Conservation (phyloP, 805 yeast species). For the Metschnikowia cubensis region DNA sequence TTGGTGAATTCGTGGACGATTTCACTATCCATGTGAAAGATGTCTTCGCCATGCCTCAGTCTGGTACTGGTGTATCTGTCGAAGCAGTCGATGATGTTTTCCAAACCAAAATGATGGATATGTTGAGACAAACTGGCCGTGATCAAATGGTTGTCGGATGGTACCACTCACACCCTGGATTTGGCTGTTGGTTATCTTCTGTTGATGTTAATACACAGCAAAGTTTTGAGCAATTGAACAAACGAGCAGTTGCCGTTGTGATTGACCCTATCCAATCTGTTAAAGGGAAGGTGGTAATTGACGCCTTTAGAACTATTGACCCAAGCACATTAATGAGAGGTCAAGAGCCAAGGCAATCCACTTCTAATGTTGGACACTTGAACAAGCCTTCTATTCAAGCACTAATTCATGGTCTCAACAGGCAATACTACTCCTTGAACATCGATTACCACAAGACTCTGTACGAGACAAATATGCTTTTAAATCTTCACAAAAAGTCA, state of each 20-base stretch:
- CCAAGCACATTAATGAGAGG: slow-evolving; percentile 88
- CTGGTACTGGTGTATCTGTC: slow-evolving; percentile 97
- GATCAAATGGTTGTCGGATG: slow-evolving; percentile 99
- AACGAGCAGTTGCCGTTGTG: slow-evolving; percentile 96
- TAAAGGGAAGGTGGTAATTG: slow-evolving; percentile 97
- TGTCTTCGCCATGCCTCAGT: slow-evolving; percentile 99
- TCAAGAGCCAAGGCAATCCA: slow-evolving; percentile 96
- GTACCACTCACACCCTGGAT: slow-evolving; percentile 99
- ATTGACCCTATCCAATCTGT: slow-evolving; percentile 98
- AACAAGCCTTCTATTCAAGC: slow-evolving; percentile 97
- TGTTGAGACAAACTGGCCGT: slow-evolving; percentile 98
- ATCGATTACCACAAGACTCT: slow-evolving; percentile 92
- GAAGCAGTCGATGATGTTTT: slow-evolving; percentile 99
- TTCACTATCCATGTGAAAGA: slow-evolving; percentile 96
- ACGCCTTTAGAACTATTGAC: slow-evolving; percentile 93
- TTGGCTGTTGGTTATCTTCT: slow-evolving; percentile 98
- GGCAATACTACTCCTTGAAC: slow-evolving; percentile 93
- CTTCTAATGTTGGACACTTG: slow-evolving; percentile 90
- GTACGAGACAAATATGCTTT: slow-evolving; percentile 87
- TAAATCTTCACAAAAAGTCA: slow-evolving; percentile 88
- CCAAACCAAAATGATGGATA: slow-evolving; percentile 99
- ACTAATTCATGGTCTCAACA: slow-evolving; percentile 91
- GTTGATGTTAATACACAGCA: slow-evolving; percentile 98
- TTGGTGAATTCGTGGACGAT: slow-evolving; percentile 97
- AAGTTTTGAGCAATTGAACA: slow-evolving; percentile 92